phyloP scores from a whole-genome alignment of 768 basidiomycete species.

The Suillus americanus region DNA sequence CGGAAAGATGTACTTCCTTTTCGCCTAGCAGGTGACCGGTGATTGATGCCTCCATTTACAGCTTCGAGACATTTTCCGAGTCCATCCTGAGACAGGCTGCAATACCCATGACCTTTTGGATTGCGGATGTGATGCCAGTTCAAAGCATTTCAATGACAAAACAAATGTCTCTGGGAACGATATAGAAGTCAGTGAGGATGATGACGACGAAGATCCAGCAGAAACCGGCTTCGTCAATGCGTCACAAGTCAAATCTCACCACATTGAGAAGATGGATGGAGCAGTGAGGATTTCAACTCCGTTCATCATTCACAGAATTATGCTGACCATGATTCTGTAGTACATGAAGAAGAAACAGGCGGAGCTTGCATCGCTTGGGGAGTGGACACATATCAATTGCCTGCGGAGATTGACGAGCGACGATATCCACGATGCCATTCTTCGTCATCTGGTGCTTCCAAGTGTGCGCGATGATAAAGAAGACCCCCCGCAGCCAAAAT shows the following conservation, averaged over 20 bases:
- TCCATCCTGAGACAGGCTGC: constrained; percentile 75
- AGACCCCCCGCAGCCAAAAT: constrained; percentile 16
- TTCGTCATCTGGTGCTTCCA: constrained; percentile 45
- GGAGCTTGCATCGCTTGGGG: constrained; percentile 67
- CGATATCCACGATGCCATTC: constrained; percentile 63
- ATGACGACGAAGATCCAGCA: constrained; percentile 30
- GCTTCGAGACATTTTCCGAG: constrained; percentile 91
- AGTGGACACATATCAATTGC: constrained; percentile 88
- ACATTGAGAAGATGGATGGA: constrained; percentile 48
- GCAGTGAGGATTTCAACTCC: constrained; percentile 40
- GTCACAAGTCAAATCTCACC: constrained; percentile 53
- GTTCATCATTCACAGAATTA: background rate
- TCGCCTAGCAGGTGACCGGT: background rate
- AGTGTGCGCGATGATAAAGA: constrained; percentile 18
- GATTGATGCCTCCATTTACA: constrained; percentile 30
- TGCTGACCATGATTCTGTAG: constrained; percentile 33
- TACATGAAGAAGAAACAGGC: constrained; percentile 66
- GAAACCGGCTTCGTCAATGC: constrained; percentile 61
- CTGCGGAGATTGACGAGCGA: constrained; percentile 44
- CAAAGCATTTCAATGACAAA: constrained; percentile 8
- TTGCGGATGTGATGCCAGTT: constrained; percentile 59
- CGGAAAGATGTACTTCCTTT: constrained; percentile 68
- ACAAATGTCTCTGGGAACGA: background rate
- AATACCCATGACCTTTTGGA: constrained; percentile 92
- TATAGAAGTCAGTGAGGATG: constrained; percentile 11